phyloP scores from a whole-genome alignment of 768 basidiomycete genomes.

The Trametes gibbosa region DNA sequence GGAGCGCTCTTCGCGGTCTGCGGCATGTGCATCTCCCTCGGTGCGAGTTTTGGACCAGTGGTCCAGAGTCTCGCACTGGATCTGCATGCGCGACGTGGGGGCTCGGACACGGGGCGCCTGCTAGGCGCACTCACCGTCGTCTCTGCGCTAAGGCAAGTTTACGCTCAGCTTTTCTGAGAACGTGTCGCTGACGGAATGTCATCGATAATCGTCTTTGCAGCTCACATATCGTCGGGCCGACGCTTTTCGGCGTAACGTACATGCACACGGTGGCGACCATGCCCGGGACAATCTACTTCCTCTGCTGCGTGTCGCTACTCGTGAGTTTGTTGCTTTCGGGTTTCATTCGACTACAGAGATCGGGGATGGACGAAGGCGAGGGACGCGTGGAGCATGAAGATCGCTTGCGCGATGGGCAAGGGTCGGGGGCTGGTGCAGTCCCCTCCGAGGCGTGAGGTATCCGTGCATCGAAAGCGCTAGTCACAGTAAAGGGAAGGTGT shows the following conservation, averaged over 20 bases:
- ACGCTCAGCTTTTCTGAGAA: background rate
- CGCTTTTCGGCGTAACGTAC: slow-evolving; percentile 72
- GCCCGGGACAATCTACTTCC: slow-evolving; percentile 56
- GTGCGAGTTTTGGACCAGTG: slow-evolving; percentile 62
- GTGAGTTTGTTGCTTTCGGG: slow-evolving; percentile 7
- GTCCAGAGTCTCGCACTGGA: slow-evolving; percentile 70
- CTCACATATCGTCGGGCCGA: slow-evolving; percentile 69
- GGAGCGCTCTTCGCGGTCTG: slow-evolving; percentile 51
- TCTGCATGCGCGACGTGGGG: slow-evolving; percentile 53
- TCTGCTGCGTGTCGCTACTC: slow-evolving; percentile 15
- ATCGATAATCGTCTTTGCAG: slow-evolving; percentile 31
- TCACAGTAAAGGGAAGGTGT: too few relatives aligned
- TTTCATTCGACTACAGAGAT: slow-evolving; percentile 10
- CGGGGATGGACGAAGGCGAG: background rate
- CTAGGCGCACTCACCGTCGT: slow-evolving; percentile 83
- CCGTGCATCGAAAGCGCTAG: too few relatives aligned
- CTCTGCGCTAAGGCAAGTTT: slow-evolving; percentile 57
- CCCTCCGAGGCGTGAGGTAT: background rate
- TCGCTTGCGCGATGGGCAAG: background rate
- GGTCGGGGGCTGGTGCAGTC: background rate
- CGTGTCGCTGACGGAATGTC: background rate
- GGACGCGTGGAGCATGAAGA: background rate
- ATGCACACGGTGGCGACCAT: slow-evolving; percentile 68
- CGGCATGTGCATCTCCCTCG: slow-evolving; percentile 53
- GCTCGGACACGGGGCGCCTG: slow-evolving; percentile 65